phyloP scores from a whole-genome alignment of 2,329 filamentous ascomycete genomes.

The Pseudogymnoascus verrucosus region DNA sequence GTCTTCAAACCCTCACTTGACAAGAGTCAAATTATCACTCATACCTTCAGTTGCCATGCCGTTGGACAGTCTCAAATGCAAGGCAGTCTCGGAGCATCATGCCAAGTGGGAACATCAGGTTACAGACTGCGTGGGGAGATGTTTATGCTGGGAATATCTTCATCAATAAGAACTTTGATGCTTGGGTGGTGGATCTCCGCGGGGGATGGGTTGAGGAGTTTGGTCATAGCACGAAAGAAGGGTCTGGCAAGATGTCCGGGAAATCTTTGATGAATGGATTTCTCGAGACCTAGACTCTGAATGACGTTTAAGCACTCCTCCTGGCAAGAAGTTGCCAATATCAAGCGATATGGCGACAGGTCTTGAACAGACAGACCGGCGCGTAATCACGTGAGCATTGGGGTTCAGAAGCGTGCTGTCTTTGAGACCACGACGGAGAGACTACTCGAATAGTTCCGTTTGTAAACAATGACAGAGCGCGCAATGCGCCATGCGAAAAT shows the following conservation, averaged over 20 bases:
- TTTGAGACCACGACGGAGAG: neutral
- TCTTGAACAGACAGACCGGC: neutral
- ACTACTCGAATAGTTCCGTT: conserved; percentile 8
- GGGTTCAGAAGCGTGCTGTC: neutral
- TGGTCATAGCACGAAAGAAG: conserved; percentile 13
- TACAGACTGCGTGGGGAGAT: conserved; percentile 18
- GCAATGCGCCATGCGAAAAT: neutral
- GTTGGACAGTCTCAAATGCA: conserved; percentile 11
- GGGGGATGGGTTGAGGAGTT: conserved; percentile 16
- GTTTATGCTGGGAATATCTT: conserved; percentile 18
- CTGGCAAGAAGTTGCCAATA: neutral
- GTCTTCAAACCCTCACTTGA: conserved; percentile 12
- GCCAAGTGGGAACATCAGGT: conserved; percentile 14
- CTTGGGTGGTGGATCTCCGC: conserved; percentile 19
- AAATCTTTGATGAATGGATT: conserved; percentile 12
- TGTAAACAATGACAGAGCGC: neutral
- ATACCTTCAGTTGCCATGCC: conserved; percentile 14
- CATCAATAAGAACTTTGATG: conserved; percentile 16
- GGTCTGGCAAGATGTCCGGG: conserved; percentile 13
- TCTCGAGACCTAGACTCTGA: neutral
- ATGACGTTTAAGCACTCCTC: neutral
- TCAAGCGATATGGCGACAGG: neutral
- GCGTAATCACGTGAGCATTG: neutral
- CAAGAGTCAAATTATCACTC: conserved; percentile 13
- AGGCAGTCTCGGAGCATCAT: conserved; percentile 13